Evolutionary conservation across 371 early-diverging fungal genomes (phyloP).

Genomic region (Rozella allomycis): DNA sequence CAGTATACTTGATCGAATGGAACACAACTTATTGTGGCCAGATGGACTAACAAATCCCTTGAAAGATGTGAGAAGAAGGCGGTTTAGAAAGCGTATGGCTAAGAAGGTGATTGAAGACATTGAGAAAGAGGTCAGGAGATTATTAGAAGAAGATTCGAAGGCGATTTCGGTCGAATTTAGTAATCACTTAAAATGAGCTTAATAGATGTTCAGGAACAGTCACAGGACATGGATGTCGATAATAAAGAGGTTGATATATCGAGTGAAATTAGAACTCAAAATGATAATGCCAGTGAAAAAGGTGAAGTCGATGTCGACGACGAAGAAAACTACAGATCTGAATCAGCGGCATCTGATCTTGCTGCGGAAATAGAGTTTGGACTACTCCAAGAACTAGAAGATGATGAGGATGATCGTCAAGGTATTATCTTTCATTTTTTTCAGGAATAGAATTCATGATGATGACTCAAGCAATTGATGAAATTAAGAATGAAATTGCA

Average conservation of each 20-base stretch:
- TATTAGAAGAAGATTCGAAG: conserved; percentile 56
- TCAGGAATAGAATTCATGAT: too few relatives aligned
- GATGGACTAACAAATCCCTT: conserved; percentile 85
- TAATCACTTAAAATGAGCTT: conserved; percentile 1
- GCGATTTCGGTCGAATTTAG: conserved; percentile 50
- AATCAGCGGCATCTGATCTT: too few relatives aligned
- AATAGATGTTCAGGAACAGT: conserved; percentile 9
- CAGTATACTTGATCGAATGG: conserved; percentile 2
- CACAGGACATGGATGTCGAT: conserved; percentile 1
- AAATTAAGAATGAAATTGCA: too few relatives aligned
- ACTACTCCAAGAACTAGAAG: conserved; percentile 3
- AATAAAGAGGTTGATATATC: conserved; percentile 6
- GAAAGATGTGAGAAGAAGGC: conserved; percentile 51
- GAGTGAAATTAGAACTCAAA: conserved; percentile 8
- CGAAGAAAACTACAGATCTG: conserved; percentile 20
- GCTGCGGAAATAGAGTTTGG: conserved; percentile 23
- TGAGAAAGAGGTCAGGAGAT: conserved; percentile 62
- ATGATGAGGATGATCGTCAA: background rate
- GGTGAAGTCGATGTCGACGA: conserved; percentile 11
- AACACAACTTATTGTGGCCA: conserved; percentile 34
- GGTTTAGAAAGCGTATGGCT: conserved; percentile 76
- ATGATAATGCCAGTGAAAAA: conserved; percentile 16
- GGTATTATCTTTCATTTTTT: too few relatives aligned
- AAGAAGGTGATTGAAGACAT: conserved; percentile 66
- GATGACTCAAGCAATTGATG: too few relatives aligned